Percentiles rank a stretch among this genome's conserved stretches.
These are phyloP conservation scores for Hypoxylon rickii DNA, from an alignment of 495 filamentous ascomycete genomes.

Conservation along the genomic window DNA sequence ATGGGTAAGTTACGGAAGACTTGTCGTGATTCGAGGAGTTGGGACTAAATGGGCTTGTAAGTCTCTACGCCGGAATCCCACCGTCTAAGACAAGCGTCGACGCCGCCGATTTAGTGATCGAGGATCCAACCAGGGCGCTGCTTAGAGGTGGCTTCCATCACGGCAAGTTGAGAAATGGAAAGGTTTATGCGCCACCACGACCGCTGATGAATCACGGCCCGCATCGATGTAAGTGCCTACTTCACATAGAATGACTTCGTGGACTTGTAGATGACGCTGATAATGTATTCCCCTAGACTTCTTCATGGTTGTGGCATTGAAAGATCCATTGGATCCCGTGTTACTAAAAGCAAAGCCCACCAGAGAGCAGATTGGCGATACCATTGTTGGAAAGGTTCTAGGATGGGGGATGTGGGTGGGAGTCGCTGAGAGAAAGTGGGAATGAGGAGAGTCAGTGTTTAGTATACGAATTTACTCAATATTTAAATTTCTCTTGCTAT, in stretches of 20 bases:
- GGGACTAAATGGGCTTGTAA: too few species aligned
- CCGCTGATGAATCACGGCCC: slow-evolving; percentile 52
- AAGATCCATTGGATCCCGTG: slow-evolving; percentile 41
- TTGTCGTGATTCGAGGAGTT: too few species aligned
- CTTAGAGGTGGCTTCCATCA: slow-evolving; percentile 54
- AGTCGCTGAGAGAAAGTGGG: slow-evolving; percentile 48
- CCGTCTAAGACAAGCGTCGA: slow-evolving; percentile 42
- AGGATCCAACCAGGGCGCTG: slow-evolving; percentile 24
- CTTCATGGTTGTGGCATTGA: slow-evolving; percentile 53
- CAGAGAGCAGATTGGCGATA: slow-evolving; percentile 46
- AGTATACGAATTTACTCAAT: not conserved
- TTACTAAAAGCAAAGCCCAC: slow-evolving; percentile 42
- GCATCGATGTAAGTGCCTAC: slow-evolving; percentile 47
- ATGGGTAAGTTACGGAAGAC: slow-evolving; percentile 49
- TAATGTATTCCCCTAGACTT: slow-evolving; percentile 39
- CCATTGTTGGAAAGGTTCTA: slow-evolving; percentile 52
- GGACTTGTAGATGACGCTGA: not conserved
- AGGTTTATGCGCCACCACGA: slow-evolving; percentile 47
- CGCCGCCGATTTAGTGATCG: slow-evolving; percentile 45
- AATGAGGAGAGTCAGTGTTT: slow-evolving; percentile 12
- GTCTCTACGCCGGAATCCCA: slow-evolving; percentile 52
- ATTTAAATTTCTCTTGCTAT: too few species aligned
- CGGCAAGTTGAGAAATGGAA: slow-evolving; percentile 45
- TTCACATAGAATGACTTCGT: too few species aligned
- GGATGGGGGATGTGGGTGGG: slow-evolving; percentile 60